Evolutionary conservation across 164 flowering plant species (phyloP), one percentile per base, ranked within the genome.

Genomic region (Vitis rotundifolia): DNA sequence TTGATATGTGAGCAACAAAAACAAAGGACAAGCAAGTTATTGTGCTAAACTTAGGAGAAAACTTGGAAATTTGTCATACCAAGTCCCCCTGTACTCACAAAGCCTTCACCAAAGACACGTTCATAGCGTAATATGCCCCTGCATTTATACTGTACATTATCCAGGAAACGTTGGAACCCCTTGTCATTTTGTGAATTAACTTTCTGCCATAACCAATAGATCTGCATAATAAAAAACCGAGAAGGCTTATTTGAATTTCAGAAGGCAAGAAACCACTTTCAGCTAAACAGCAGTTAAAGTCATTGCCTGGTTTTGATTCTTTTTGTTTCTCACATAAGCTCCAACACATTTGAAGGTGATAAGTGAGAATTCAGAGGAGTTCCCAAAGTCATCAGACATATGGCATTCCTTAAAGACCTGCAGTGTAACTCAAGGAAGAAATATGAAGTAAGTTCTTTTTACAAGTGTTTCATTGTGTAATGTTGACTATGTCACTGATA

Each of bases 121-220:
- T 96, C 99, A 80, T 93, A 96, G 16, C 97, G 92, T 59, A 93
- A 74, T 73, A 96, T 96, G 68, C 98, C 94, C 78, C 63, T 86
- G 52, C 76, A 71, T 61, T 88, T 90, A 37, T 96, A 96, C 80
- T 96, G 98, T 28, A 92, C 97, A 73, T 73, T 89, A 68, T 96
- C 99, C 80, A 96, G 81, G 85, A 96, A 96, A 15, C 78, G 85
- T 75, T 96, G 99, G 79, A 93, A 93, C 4, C 87, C 92, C 65
- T 70, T 91, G 63, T 96, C 97, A 44, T 86, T 88, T 54, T 83
- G 74, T 70, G 97, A 86, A 58, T 68, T 63, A 5, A 93, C 85
- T 73, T 96, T 96, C 78, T 92, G 87, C 94, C 91, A 96, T 69
- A 81, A 16, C 99, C 99, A 96, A 85, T 98, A 96, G 67, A 96